Evolutionary conservation across 768 basidiomycete genomes (phyloP), one percentile per base, ranked within the genome.

Genomic region (Termitomyces sp.): DNA sequence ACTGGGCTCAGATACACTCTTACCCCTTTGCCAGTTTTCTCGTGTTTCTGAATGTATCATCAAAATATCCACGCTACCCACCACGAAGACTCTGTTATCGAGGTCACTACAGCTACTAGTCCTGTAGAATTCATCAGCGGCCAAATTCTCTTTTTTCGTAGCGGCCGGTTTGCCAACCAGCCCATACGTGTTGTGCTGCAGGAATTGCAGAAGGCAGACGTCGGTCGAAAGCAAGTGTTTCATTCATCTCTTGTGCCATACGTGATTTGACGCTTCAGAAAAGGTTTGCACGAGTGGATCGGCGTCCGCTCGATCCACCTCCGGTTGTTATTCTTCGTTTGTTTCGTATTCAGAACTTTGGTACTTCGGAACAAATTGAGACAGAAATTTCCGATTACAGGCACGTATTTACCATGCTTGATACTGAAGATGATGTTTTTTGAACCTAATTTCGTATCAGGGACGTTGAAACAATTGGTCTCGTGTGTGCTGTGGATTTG

Each of bases 401-500:
- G 84, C 84, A 63, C 38, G 50, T 40, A 35, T n/a, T n/a, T 12
- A 7, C 2, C 25, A 27, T 51, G 16, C n/a, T 51, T 12, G 17
- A 44, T 25, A 21, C 12, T 38, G n/a, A 25, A 51, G 14, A 38
- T 27, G 11, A 47, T 12, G 4, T 38, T 19, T 17, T 12, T 27
- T 5, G n/a, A 51, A 9, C 17, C 5, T 34, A 16, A 43, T 10
- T 56, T n/a, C 25, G 53, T 25, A 17, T 10, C 64, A 86, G 85
- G 53, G 77, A 81, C 43, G 68, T 86, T 42, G 71, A 78, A 35
- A 79, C 77, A 21, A 70, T 82, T 17, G 89, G 88, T 1, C 75
- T 88, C 12, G 73, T 90, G 23, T 90, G 89, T 69, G 82, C 81
- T n/a, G 82, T 84, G 57, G 88, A 89, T 69, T 74, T 90, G 35